phyloP scores from a whole-genome alignment of 805 yeast genomes.

The Myxozyma kluyveri region DNA sequence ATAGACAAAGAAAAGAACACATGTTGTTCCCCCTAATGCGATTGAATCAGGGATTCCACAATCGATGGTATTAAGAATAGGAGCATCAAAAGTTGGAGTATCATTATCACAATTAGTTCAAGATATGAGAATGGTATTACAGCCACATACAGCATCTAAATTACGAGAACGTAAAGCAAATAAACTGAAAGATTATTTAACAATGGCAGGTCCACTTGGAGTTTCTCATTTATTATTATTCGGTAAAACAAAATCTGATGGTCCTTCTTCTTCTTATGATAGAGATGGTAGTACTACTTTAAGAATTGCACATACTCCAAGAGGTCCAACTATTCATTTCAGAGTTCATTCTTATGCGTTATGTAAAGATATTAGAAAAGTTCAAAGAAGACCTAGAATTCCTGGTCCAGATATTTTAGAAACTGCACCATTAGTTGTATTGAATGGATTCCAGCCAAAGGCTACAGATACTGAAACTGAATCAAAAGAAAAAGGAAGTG shows the following conservation, averaged over 20 bases:
- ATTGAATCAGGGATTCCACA: conserved; percentile 78
- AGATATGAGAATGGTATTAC: conserved; percentile 88
- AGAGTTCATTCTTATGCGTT: conserved; percentile 73
- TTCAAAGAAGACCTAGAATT: conserved; percentile 76
- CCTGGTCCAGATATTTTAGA: conserved; percentile 51
- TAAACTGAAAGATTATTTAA: conserved; percentile 86
- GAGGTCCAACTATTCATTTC: conserved; percentile 92
- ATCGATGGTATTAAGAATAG: conserved; percentile 91
- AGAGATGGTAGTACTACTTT: conserved; percentile 75
- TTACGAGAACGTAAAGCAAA: conserved; percentile 83
- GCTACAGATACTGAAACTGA: no score
- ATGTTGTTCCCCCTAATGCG: conserved; percentile 54
- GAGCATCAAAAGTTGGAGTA: conserved; percentile 70
- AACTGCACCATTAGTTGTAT: conserved; percentile 84
- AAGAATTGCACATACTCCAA: conserved; percentile 81
- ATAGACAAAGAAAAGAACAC: conserved; percentile 83
- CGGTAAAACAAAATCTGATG: conserved; percentile 66
- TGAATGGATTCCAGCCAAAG: conserved; percentile 97
- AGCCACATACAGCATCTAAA: conserved; percentile 92
- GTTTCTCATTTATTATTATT: conserved; percentile 85
- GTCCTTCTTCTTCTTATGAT: conserved; percentile 75
- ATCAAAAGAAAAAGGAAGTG: no score
- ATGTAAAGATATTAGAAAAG: conserved; percentile 70
- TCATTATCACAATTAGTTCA: conserved; percentile 78
- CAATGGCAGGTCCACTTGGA: conserved; percentile 97